A percentile compares a stretch with the other conserved stretches of the same genome.
phyloP scores from a whole-genome alignment of 2,329 filamentous ascomycete species.

The Colletotrichum sp. region DNA sequence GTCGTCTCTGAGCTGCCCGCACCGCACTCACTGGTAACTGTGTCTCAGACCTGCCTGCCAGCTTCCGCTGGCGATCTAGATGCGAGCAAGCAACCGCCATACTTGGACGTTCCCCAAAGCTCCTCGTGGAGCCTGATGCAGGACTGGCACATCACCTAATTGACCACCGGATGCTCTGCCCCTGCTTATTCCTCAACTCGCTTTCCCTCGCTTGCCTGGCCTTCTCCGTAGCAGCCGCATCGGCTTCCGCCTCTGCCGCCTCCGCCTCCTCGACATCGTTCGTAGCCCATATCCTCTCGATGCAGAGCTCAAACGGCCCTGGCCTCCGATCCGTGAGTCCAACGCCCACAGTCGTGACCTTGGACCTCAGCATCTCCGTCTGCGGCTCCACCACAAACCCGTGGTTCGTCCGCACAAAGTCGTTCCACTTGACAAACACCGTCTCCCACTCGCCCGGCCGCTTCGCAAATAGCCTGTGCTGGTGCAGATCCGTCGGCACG shows the following conservation, averaged over 20 bases:
- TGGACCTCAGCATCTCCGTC: slow-evolving; percentile 84
- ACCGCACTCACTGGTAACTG: neutral
- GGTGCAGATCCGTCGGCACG: slow-evolving; percentile 93
- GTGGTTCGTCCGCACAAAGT: slow-evolving; percentile 94
- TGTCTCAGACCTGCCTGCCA: neutral
- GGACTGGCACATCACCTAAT: neutral
- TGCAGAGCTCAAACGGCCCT: slow-evolving; percentile 85
- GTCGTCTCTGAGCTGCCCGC: neutral
- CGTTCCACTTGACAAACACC: slow-evolving; percentile 85
- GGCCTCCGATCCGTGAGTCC: slow-evolving; percentile 88
- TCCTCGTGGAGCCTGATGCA: rapidly evolving
- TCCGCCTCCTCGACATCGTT: slow-evolving; percentile 52
- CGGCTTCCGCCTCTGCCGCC: slow-evolving; percentile 19
- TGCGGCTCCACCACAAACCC: slow-evolving; percentile 93
- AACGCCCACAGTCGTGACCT: slow-evolving; percentile 84
- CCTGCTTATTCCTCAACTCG: slow-evolving; percentile 40
- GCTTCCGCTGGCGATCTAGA: neutral
- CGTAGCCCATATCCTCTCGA: slow-evolving; percentile 90
- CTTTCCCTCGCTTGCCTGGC: slow-evolving; percentile 22
- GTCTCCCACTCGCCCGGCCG: slow-evolving; percentile 92
- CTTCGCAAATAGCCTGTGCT: slow-evolving; percentile 84
- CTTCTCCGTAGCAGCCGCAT: slow-evolving; percentile 8
- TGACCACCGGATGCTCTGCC: slow-evolving; percentile 41
- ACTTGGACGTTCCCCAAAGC: neutral
- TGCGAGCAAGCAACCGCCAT: rapidly evolving